These are phyloP conservation scores for Theobroma cacao DNA, from an alignment of 345 rosid species.

Conservation along the genomic window DNA sequence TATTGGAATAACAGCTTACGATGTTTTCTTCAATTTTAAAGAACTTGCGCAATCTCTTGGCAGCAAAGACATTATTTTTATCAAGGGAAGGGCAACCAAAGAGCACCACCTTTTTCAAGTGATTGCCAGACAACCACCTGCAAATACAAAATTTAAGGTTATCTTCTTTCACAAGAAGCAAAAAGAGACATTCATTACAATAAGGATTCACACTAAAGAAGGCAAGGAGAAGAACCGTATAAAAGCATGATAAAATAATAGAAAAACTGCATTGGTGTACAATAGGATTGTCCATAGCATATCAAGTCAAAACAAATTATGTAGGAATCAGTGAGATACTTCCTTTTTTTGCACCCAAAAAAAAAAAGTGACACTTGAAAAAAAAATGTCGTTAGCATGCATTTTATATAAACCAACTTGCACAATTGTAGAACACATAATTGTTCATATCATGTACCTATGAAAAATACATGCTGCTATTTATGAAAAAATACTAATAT, in stretches of 20 bases:
- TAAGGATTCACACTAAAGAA: background rate
- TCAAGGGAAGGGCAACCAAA: conserved; percentile 73
- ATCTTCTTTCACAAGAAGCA: background rate
- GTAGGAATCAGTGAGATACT: background rate
- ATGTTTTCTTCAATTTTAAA: conserved; percentile 61
- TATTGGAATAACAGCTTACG: conserved; percentile 41
- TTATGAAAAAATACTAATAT: background rate
- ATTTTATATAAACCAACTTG: background rate
- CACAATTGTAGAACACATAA: background rate
- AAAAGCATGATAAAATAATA: background rate
- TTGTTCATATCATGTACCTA: background rate
- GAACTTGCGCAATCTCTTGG: conserved; percentile 66
- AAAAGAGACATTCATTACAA: background rate
- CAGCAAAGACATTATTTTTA: conserved; percentile 49
- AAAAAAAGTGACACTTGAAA: background rate
- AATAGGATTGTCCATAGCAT: background rate
- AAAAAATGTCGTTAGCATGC: background rate
- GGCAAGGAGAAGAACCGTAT: background rate
- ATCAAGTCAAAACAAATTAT: background rate
- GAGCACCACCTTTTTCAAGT: conserved; percentile 57
- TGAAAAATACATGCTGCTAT: background rate
- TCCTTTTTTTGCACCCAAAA: background rate
- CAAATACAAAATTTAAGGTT: conserved; percentile 20
- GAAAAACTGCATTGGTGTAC: background rate
- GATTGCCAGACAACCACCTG: conserved; percentile 82